Conservation (phyloP, 2,329 filamentous ascomycete species). For the Nemania sp. region DNA sequence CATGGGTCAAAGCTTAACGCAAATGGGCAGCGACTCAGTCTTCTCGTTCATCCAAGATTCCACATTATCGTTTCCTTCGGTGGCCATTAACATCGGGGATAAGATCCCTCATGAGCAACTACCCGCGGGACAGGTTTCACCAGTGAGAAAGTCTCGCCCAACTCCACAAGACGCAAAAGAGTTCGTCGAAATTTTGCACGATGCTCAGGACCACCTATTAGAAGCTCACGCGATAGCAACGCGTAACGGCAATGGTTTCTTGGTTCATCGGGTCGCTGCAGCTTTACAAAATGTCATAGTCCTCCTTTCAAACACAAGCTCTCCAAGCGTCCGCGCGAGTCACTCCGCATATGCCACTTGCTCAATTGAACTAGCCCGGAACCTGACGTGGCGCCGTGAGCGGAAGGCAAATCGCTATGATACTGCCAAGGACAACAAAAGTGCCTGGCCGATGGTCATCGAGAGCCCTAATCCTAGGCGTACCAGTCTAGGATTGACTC, state of each 20-base stretch:
- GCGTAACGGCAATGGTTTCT: slow-evolving; percentile 66
- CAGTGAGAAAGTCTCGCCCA: slow-evolving; percentile 50
- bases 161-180: slow-evolving; percentile 51
- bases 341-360: slow-evolving; percentile 71
- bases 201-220: slow-evolving; percentile 74
- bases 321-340: slow-evolving; percentile 59
- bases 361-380: slow-evolving; percentile 77
- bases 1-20: slow-evolving; percentile 74
- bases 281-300: slow-evolving; percentile 75
- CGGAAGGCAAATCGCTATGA: slow-evolving; percentile 63
- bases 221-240: slow-evolving; percentile 71
- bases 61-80: slow-evolving; percentile 85
- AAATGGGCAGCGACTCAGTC: slow-evolving; percentile 82
- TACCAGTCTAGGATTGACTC: slow-evolving; percentile 60
- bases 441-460: slow-evolving; percentile 54
- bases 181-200: slow-evolving; percentile 70
- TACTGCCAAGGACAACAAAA: slow-evolving; percentile 51
- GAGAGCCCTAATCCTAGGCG: slow-evolving; percentile 51
- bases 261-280: slow-evolving; percentile 72
- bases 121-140: slow-evolving; percentile 51
- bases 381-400: slow-evolving; percentile 75
- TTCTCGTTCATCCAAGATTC: slow-evolving; percentile 94
- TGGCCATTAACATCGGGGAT: slow-evolving; percentile 60
- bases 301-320: slow-evolving; percentile 71
- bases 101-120: slow-evolving; percentile 54